These are phyloP conservation scores for Allium fistulosum DNA, from an alignment of 106 monocot genomes.

Conservation along the genomic window DNA sequence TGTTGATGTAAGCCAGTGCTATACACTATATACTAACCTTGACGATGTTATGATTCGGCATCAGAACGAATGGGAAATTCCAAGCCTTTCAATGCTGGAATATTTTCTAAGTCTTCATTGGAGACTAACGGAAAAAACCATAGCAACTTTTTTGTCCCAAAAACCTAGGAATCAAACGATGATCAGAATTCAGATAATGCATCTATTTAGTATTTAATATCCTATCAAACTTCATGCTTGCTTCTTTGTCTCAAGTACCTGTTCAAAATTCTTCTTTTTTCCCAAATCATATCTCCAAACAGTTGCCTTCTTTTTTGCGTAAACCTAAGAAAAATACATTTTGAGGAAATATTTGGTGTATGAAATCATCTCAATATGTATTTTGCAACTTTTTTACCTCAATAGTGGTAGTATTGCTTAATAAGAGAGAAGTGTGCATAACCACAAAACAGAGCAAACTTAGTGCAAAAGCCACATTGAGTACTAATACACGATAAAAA, in stretches of 20 bases:
- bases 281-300: slow-evolving; percentile 82
- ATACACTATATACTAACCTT: background rate
- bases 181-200: background rate
- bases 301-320: slow-evolving; percentile 54
- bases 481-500: slow-evolving; percentile 38
- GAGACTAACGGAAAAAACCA: slow-evolving; percentile 81
- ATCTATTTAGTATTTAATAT: too few relatives aligned
- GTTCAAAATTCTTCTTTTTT: slow-evolving; percentile 69
- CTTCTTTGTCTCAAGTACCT: slow-evolving; percentile 26
- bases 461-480: slow-evolving; percentile 73
- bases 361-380: too few relatives aligned
- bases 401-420: slow-evolving; percentile 81
- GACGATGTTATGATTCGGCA: slow-evolving; percentile 17
- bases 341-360: too few relatives aligned
- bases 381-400: slow-evolving; percentile 43
- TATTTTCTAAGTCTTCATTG: slow-evolving; percentile 43
- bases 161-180: slow-evolving; percentile 40
- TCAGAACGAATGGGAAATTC: slow-evolving; percentile 64
- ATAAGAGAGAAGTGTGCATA: slow-evolving; percentile 67
- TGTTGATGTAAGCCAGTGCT: too few relatives aligned
- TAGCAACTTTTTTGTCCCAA: slow-evolving; percentile 63
- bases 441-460: slow-evolving; percentile 83
- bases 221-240: background rate
- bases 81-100: slow-evolving; percentile 58
- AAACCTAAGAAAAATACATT: slow-evolving; percentile 32